Conservation (phyloP, 768 basidiomycete species). For the Tylopilus intermedius region DNA sequence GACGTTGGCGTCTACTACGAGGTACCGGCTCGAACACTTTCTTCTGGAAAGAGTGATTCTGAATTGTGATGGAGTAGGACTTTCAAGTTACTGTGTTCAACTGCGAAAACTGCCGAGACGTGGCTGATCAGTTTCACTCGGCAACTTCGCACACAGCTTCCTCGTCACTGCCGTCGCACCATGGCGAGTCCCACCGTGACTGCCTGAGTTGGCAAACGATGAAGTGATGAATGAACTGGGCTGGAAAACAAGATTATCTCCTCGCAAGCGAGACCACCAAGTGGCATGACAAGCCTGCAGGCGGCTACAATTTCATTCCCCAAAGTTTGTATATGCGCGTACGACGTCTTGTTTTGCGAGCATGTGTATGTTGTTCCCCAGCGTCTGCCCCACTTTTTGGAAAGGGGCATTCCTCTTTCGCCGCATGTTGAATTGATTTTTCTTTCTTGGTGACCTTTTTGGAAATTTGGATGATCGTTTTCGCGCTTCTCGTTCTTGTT, state of each 20-base stretch:
- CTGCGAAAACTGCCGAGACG: constrained; percentile 28
- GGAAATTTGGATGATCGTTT: not conserved
- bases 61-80: constrained; percentile 21
- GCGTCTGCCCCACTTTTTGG: not conserved
- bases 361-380: constrained; percentile 9
- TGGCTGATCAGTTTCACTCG: constrained; percentile 34
- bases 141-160: constrained; percentile 31
- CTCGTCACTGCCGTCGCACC: constrained; percentile 20
- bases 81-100: constrained; percentile 27
- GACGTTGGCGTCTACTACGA: constrained; percentile 57
- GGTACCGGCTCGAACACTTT: constrained; percentile 12
- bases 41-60: not conserved
- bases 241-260: constrained; percentile 17
- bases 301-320: constrained; percentile 27
- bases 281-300: constrained; percentile 26
- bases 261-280: constrained; percentile 33
- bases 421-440: not conserved
- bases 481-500: not conserved
- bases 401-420: not conserved
- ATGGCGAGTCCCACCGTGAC: constrained; percentile 13
- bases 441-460: not conserved
- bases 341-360: constrained; percentile 2
- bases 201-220: too few relatives aligned
- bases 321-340: constrained; percentile 6
- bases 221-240: not conserved